phyloP scores from a whole-genome alignment of 1,139 yeast species.

The Entelexis paramagnoliae region DNA sequence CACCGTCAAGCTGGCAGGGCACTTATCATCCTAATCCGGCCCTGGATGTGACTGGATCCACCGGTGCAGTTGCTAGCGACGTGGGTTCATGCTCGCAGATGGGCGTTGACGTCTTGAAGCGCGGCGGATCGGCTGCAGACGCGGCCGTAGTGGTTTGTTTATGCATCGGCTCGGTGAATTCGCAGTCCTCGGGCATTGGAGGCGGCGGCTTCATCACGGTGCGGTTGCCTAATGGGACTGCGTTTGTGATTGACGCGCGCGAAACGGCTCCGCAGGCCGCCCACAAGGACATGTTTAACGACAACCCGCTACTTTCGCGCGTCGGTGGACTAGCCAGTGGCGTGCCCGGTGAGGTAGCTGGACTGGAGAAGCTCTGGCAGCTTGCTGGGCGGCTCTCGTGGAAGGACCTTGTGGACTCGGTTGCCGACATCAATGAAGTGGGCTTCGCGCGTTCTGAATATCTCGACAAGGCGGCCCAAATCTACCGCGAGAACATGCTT shows the following conservation, averaged over 20 bases:
- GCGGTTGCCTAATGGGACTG: constrained; percentile 37
- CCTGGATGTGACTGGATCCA: constrained; percentile 28
- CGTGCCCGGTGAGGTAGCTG: constrained; percentile 83
- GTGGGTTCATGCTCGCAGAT: constrained; percentile 58
- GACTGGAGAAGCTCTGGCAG: constrained; percentile 51
- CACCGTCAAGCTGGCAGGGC: constrained; percentile 14
- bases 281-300: constrained; percentile 54
- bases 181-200: constrained; percentile 84
- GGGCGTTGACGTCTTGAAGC: constrained; percentile 49
- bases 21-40: constrained; percentile 19
- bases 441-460: constrained; percentile 54
- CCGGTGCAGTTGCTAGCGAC: constrained; percentile 72
- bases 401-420: constrained; percentile 68
- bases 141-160: constrained; percentile 83
- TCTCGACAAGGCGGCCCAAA: constrained; percentile 5
- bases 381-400: constrained; percentile 58
- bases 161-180: constrained; percentile 75
- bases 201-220: constrained; percentile 79
- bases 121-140: constrained; percentile 77
- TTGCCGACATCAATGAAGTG: constrained; percentile 49
- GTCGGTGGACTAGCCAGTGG: constrained; percentile 80
- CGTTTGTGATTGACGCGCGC: constrained; percentile 69
- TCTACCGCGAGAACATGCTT: constrained; percentile 13
- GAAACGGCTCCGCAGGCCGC: constrained; percentile 72
- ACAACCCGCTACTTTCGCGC: constrained; percentile 41